phyloP scores from a whole-genome alignment of 768 basidiomycete genomes.

The Tulasnella calospora region DNA sequence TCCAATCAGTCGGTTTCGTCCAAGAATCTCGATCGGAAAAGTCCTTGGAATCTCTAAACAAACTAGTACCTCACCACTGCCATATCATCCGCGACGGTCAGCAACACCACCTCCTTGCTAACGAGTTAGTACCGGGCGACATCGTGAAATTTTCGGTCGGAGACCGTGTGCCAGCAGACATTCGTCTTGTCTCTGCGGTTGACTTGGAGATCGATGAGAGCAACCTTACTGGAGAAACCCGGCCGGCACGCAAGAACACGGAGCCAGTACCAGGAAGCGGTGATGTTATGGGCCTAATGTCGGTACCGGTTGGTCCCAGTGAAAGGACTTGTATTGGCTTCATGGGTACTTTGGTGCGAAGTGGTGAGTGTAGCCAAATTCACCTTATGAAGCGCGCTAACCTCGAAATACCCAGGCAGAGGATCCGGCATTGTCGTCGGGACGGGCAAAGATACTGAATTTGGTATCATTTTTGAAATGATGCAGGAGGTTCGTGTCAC shows the following conservation, averaged over 20 bases:
- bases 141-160: slow-evolving; percentile 84
- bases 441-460: slow-evolving; percentile 81
- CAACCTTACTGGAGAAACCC: slow-evolving; percentile 90
- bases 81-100: slow-evolving; percentile 78
- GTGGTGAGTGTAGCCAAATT: slow-evolving; percentile 49
- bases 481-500: slow-evolving; percentile 77
- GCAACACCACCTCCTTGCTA: slow-evolving; percentile 78
- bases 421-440: slow-evolving; percentile 85
- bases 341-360: slow-evolving; percentile 93
- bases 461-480: slow-evolving; percentile 95
- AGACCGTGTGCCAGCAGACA: slow-evolving; percentile 90
- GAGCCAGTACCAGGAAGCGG: slow-evolving; percentile 49
- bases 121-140: slow-evolving; percentile 95
- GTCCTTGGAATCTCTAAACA: slow-evolving; percentile 90
- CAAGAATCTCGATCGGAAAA: slow-evolving; percentile 94
- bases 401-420: slow-evolving; percentile 48
- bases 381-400: not conserved
- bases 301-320: slow-evolving; percentile 54
- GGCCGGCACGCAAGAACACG: slow-evolving; percentile 62
- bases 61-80: slow-evolving; percentile 94
- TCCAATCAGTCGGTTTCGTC: slow-evolving; percentile 72
- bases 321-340: slow-evolving; percentile 86
- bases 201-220: slow-evolving; percentile 95
- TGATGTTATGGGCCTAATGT: slow-evolving; percentile 21
- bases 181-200: slow-evolving; percentile 73